A percentile compares a stretch with the other conserved stretches of the same genome.
These are phyloP conservation scores for Dichomitus squalens DNA, from an alignment of 1,284 basidiomycete genomes.

Conservation along the genomic window DNA sequence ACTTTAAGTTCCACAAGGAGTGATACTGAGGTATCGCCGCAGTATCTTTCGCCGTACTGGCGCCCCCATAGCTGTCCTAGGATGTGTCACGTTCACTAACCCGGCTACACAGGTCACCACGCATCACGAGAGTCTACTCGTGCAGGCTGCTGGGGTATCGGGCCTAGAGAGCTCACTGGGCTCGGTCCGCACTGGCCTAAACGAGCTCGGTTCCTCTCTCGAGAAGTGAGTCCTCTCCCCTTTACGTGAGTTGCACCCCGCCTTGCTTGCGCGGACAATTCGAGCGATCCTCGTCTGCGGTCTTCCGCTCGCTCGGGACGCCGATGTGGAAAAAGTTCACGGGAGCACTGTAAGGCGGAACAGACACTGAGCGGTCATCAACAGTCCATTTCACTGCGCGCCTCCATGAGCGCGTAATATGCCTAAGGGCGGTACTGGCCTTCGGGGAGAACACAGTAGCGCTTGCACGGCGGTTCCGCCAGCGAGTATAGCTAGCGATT, in stretches of 20 bases:
- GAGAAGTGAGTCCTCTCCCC: conserved; percentile 58
- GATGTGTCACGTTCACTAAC: background rate
- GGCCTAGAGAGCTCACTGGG: conserved; percentile 64
- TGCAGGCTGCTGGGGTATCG: conserved; percentile 68
- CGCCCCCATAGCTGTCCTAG: background rate
- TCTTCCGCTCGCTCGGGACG: background rate
- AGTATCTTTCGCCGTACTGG: background rate
- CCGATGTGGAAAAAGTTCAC: background rate
- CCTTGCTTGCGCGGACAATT: background rate
- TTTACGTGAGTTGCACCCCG: conserved; percentile 3
- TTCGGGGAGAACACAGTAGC: too few species aligned
- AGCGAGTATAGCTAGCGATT: too few species aligned
- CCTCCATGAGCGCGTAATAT: too few species aligned
- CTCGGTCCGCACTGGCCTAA: conserved; percentile 63
- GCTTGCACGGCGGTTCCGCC: too few species aligned
- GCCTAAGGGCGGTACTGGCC: too few species aligned
- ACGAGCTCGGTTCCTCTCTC: conserved; percentile 69
- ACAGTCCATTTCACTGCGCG: too few species aligned
- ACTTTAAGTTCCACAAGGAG: too few species aligned
- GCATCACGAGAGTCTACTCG: conserved; percentile 76
- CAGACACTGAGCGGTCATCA: too few species aligned
- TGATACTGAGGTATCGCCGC: background rate
- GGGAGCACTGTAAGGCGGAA: background rate
- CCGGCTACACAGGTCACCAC: conserved; percentile 52
- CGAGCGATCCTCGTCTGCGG: background rate